phyloP scores from a whole-genome alignment of 805 yeast species.

The Priceomyces haplophilus region DNA sequence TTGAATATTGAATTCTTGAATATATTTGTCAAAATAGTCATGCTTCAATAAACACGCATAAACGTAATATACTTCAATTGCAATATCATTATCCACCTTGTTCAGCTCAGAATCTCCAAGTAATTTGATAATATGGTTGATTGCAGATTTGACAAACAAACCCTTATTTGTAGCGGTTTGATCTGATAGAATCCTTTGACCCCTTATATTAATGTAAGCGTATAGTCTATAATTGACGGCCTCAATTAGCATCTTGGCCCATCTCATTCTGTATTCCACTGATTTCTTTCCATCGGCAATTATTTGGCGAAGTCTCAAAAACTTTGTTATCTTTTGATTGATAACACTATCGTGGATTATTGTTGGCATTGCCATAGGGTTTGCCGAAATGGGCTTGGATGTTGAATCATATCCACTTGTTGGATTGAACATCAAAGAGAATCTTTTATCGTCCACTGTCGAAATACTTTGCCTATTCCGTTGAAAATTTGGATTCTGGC shows the following conservation, averaged over 20 bases:
- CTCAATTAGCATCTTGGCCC: slow-evolving; percentile 41
- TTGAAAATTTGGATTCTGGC: neutral
- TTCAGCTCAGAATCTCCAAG: slow-evolving; percentile 30
- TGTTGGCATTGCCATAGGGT: slow-evolving; percentile 8
- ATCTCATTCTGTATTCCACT: slow-evolving; percentile 37
- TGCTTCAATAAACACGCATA: slow-evolving; percentile 39
- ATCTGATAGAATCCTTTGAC: slow-evolving; percentile 32
- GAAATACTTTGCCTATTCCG: slow-evolving; percentile 17
- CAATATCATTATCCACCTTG: slow-evolving; percentile 15
- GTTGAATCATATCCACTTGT: slow-evolving; percentile 4
- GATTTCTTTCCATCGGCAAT: slow-evolving; percentile 44
- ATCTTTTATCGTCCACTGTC: slow-evolving; percentile 14
- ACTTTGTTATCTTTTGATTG: slow-evolving; percentile 31
- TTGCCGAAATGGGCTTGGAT: slow-evolving; percentile 2
- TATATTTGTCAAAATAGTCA: slow-evolving; percentile 27
- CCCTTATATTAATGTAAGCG: slow-evolving; percentile 42
- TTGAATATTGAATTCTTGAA: slow-evolving; percentile 35
- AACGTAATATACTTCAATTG: slow-evolving; percentile 31
- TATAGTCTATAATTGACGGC: slow-evolving; percentile 39
- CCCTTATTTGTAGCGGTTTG: slow-evolving; percentile 30
- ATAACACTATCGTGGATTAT: slow-evolving; percentile 24
- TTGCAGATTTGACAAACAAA: slow-evolving; percentile 36
- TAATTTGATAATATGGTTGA: slow-evolving; percentile 35
- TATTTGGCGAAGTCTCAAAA: slow-evolving; percentile 28
- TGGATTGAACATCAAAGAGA: slow-evolving; percentile 9